Percentiles rank a stretch among this genome's conserved stretches.
phyloP scores from a whole-genome alignment of 164 flowering plant species.

The Vitis labrusca region DNA sequence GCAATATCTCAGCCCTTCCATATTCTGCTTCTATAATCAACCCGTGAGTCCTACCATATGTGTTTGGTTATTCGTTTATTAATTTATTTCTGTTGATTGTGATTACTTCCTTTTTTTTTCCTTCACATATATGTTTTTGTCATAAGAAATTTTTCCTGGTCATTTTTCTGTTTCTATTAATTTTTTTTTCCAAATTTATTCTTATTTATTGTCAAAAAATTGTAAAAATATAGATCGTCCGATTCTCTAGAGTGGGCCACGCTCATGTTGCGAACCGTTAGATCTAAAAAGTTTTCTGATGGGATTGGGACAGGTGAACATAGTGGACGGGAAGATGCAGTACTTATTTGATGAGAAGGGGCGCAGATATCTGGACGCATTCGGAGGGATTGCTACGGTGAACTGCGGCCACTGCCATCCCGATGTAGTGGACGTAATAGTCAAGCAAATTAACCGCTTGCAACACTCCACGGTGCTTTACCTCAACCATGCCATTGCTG shows the following conservation, averaged over 20 bases:
- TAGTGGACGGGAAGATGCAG: conserved; percentile 96
- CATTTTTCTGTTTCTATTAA: too few species aligned
- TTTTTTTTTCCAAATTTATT: too few species aligned
- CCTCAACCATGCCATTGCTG: conserved; percentile 72
- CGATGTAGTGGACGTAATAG: conserved; percentile 71
- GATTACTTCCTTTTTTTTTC: too few species aligned
- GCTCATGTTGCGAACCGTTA: background rate
- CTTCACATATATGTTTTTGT: background rate
- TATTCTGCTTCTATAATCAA: conserved; percentile 62
- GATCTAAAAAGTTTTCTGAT: background rate
- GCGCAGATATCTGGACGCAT: conserved; percentile 82
- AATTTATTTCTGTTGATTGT: too few species aligned
- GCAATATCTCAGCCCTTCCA: conserved; percentile 77
- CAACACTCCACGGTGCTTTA: conserved; percentile 91
- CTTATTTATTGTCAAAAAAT: too few species aligned
- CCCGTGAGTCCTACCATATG: conserved; percentile 44
- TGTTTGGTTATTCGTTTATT: too few species aligned
- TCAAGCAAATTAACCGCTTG: conserved; percentile 56
- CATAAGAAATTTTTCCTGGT: too few species aligned
- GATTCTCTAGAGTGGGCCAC: too few species aligned
- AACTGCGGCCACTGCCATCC: conserved; percentile 96
- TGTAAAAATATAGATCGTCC: too few species aligned
- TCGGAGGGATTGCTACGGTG: conserved; percentile 93
- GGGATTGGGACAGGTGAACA: conserved; percentile 45
- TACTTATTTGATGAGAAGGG: conserved; percentile 89